Conservation (phyloP, 495 filamentous ascomycete species). For the Monascus purpureus region DNA sequence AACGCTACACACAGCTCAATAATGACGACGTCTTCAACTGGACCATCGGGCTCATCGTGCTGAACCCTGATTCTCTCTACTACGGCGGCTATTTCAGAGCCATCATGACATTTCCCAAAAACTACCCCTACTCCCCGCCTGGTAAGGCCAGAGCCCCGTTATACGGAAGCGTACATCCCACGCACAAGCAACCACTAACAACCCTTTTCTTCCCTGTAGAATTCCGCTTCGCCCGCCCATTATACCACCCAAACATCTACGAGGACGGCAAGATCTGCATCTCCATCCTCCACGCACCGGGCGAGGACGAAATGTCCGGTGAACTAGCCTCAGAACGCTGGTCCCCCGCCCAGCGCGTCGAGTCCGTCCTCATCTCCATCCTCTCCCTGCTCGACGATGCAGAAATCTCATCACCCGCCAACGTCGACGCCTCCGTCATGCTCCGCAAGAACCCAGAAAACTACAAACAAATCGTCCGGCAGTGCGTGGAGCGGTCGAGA, state of each 20-base stretch:
- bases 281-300: slow-evolving; percentile 86
- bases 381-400: slow-evolving; percentile 89
- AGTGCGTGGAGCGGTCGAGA: slow-evolving; percentile 59
- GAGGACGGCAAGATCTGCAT: slow-evolving; percentile 84
- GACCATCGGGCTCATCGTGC: slow-evolving; percentile 76
- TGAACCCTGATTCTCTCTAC: slow-evolving; percentile 83
- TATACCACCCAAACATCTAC: slow-evolving; percentile 93
- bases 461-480: slow-evolving; percentile 56
- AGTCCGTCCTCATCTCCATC: slow-evolving; percentile 85
- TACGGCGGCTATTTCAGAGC: slow-evolving; percentile 89
- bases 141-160: slow-evolving; percentile 17
- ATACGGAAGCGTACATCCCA: neutral
- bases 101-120: slow-evolving; percentile 70
- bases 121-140: slow-evolving; percentile 87
- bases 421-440: slow-evolving; percentile 85
- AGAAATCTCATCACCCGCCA: slow-evolving; percentile 83
- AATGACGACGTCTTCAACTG: slow-evolving; percentile 70
- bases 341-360: slow-evolving; percentile 83
- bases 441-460: slow-evolving; percentile 53
- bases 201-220: slow-evolving; percentile 19
- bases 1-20: slow-evolving; percentile 47
- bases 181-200: neutral
- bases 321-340: slow-evolving; percentile 82
- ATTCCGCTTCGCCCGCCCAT: slow-evolving; percentile 70
- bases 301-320: slow-evolving; percentile 83